Conservation (phyloP, 2,329 filamentous ascomycete species). For the Thermothelomyces thermophilus region DNA sequence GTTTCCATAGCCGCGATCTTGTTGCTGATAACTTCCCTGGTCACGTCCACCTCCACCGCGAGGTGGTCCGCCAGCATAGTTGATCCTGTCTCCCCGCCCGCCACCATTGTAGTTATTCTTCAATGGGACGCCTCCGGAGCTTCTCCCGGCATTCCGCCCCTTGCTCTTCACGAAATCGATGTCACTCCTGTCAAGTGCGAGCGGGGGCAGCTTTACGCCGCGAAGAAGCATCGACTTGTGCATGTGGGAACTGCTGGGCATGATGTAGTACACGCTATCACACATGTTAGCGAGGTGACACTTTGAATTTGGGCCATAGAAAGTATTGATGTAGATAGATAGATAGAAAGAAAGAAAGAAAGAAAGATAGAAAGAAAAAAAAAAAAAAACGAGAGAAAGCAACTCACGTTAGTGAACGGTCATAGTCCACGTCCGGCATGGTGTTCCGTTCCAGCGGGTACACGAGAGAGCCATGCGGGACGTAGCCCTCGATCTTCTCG, state of each 20-base stretch:
- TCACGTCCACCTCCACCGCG: constrained; percentile 13
- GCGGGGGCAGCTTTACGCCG: constrained; percentile 66
- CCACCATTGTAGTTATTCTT: constrained; percentile 39
- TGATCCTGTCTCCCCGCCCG: constrained; percentile 44
- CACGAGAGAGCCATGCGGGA: constrained; percentile 73
- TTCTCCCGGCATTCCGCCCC: constrained; percentile 58
- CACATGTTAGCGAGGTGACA: constrained; percentile 26
- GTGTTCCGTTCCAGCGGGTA: constrained; percentile 68
- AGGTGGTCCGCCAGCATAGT: constrained; percentile 38
- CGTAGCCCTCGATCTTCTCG: constrained; percentile 73
- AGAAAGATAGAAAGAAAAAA: no score
- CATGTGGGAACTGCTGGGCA: constrained; percentile 62
- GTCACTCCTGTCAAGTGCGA: constrained; percentile 68
- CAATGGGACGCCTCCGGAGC: constrained; percentile 53
- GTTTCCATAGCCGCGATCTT: constrained; percentile 16
- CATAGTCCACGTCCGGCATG: constrained; percentile 74
- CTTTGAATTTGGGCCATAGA: not conserved
- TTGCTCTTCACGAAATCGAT: constrained; percentile 65
- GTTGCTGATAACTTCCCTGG: constrained; percentile 17
- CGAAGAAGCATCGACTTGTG: constrained; percentile 95
- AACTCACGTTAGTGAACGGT: constrained; percentile 75
- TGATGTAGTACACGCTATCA: constrained; percentile 72
- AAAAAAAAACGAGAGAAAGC: not conserved
- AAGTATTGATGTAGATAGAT: no score
- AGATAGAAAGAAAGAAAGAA: no score